Conservation (phyloP, 164 flowering plant genomes). For the Chimonanthus salicifolius region DNA sequence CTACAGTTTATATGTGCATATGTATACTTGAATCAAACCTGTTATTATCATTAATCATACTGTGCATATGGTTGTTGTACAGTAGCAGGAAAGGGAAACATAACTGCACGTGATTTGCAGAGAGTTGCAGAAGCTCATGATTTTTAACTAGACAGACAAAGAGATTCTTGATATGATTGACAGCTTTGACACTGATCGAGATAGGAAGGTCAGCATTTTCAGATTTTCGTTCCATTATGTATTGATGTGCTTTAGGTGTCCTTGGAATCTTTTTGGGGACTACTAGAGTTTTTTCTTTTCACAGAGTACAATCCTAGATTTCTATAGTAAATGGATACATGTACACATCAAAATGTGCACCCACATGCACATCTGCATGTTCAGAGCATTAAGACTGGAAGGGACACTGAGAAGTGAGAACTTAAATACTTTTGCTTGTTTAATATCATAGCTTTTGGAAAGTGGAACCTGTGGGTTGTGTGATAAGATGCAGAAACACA, state of each 20-base stretch:
- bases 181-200: constrained; percentile 66
- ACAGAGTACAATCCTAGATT: background rate
- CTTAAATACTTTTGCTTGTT: background rate
- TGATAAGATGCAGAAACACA: background rate
- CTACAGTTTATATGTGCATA: no score
- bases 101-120: constrained; percentile 55
- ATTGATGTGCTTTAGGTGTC: background rate
- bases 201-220: constrained; percentile 59
- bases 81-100: constrained; percentile 66
- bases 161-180: constrained; percentile 76
- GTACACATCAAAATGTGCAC: no score
- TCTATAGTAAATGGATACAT: background rate
- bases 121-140: constrained; percentile 69
- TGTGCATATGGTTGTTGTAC: constrained; percentile 13
- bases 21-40: no score
- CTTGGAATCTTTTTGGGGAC: background rate
- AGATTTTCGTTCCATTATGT: background rate
- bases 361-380: background rate
- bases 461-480: background rate
- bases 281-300: background rate
- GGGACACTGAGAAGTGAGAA: background rate
- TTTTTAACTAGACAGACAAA: constrained; percentile 82
- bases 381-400: background rate
- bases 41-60: background rate
- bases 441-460: background rate